A percentile compares a stretch with the other conserved stretches of the same genome.
Conservation (phyloP, 2,329 filamentous ascomycete genomes). For the Botryotinia calthae region DNA sequence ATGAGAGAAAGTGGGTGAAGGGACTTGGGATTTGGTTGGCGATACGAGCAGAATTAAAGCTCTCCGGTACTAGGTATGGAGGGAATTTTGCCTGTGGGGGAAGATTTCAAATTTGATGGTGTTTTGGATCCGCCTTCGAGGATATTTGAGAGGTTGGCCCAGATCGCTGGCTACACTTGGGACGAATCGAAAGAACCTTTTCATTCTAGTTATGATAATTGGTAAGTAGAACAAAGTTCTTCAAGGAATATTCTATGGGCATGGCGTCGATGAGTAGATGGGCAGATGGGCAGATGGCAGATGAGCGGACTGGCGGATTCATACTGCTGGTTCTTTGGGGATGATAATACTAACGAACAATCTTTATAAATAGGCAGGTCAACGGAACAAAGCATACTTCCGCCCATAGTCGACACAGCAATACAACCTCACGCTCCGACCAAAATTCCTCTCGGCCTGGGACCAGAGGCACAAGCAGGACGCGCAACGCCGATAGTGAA, state of each 20-base stretch:
- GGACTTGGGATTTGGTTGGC: neutral
- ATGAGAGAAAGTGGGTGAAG: slow-evolving; percentile 9
- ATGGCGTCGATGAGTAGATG: neutral
- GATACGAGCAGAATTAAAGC: slow-evolving; percentile 5
- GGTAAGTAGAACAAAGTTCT: slow-evolving; percentile 49
- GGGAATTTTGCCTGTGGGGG: slow-evolving; percentile 28
- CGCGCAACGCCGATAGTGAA: slow-evolving; percentile 10
- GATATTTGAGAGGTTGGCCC: slow-evolving; percentile 69
- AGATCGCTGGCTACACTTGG: slow-evolving; percentile 74
- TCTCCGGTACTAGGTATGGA: slow-evolving; percentile 30
- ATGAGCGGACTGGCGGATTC: neutral
- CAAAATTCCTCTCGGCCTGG: slow-evolving; percentile 22
- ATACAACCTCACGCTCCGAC: slow-evolving; percentile 35
- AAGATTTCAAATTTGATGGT: slow-evolving; percentile 39
- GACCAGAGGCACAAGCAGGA: slow-evolving; percentile 16
- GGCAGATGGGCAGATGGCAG: neutral
- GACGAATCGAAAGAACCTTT: slow-evolving; percentile 60
- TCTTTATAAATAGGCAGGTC: slow-evolving; percentile 53
- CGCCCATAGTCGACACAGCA: slow-evolving; percentile 29
- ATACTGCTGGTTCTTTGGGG: neutral
- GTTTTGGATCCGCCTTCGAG: slow-evolving; percentile 64
- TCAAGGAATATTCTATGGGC: neutral
- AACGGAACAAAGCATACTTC: slow-evolving; percentile 51
- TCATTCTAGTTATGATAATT: slow-evolving; percentile 82
- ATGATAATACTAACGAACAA: neutral